Base-by-base conservation (phyloP, 331 rosid genomes). In the Rosa hybrid region DNA sequence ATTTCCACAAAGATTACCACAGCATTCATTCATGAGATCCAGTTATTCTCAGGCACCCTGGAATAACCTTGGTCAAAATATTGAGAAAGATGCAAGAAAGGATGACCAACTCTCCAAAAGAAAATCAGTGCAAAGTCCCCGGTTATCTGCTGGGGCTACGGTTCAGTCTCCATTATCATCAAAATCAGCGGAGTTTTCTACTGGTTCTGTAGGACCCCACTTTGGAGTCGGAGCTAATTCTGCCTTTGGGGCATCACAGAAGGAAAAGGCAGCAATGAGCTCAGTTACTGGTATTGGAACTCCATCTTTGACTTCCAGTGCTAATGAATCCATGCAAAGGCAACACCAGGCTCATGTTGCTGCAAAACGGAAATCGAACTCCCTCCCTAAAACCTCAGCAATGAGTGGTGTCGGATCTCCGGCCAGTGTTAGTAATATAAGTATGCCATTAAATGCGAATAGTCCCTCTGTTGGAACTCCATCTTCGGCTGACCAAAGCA, bases 401-500 rank as follows among this genome's bases (percentile, higher is more conserved):
- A 87, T 96, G 85, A 90, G 81, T 80, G 97, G 91, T 60, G 97
- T 93, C 81, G 91, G 90, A 64, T 96, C 99, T 78, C 99, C 99
- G 25, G 91, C 91, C 60, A 93, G 98, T 81, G 99, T 93, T 79
- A 80, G 93, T 84, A 96, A 91, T 81, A 91, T 81, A 53, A 81
- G 91, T 53, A 84, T 82, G 74, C 90, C 91, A 64, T 73, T 84
- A 80, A 92, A 90, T 91, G 94, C 91, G 49, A 90, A 79, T 83
- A 96, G 98, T 74, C 99, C 98, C 69, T 85, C 97, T 67, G 90
- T 93, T 64, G 98, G 94, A 79, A 89, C 89, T 75, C 84, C 94
- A 2, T 82, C 91, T 69, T 79, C 75, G 20, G 77, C 76, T 82
- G 97, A 92, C 51, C 93, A 86, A 86, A 79, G 54, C 60, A 81